phyloP scores from a whole-genome alignment of 2,329 filamentous ascomycete genomes.

The Apiospora malaysiana region DNA sequence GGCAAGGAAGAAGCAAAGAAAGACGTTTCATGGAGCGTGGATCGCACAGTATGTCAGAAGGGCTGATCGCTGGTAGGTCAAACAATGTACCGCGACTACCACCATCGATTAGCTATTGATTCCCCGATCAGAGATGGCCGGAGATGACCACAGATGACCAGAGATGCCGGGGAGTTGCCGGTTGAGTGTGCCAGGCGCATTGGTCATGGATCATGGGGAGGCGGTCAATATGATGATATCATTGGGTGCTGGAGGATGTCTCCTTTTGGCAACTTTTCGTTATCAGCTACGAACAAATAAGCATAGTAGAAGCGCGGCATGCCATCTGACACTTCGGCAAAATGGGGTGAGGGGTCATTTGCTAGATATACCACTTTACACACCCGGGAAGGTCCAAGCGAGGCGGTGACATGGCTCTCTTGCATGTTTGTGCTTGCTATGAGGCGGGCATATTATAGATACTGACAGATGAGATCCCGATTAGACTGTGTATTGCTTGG shows the following conservation, averaged over 20 bases:
- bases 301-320: neutral
- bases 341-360: conserved; percentile 11
- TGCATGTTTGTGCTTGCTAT: neutral
- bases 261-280: conserved; percentile 4
- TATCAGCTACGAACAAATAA: neutral
- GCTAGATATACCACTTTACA: neutral
- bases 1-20: neutral
- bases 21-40: conserved; percentile 4
- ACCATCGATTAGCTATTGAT: neutral
- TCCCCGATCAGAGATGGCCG: neutral
- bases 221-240: conserved; percentile 9
- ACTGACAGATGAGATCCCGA: neutral
- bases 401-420: neutral
- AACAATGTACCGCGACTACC: neutral
- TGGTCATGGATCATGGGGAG: neutral
- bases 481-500: neutral
- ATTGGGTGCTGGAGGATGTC: conserved; percentile 4
- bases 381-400: neutral
- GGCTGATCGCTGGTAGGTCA: neutral
- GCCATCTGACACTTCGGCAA: neutral
- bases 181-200: neutral
- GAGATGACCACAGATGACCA: neutral
- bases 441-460: neutral
- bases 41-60: neutral
- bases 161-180: neutral